Evolutionary conservation across 2,329 filamentous ascomycete species (phyloP).

Genomic region (Claviceps sp.): DNA sequence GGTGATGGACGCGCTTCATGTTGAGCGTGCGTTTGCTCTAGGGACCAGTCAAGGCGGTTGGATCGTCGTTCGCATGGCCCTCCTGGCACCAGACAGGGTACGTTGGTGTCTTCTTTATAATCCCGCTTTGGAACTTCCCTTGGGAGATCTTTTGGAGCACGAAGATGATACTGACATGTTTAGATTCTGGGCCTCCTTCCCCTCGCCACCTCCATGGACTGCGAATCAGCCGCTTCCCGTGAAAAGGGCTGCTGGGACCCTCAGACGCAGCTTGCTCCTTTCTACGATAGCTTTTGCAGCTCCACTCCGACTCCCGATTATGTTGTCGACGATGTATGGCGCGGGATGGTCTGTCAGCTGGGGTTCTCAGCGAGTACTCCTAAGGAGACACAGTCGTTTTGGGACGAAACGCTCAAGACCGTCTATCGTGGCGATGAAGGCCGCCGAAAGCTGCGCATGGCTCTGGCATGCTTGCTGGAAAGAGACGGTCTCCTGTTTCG

Average conservation of each 20-base stretch:
- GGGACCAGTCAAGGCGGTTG: constrained; percentile 41
- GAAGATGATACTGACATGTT: constrained; percentile 1
- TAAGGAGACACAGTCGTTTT: constrained; percentile 26
- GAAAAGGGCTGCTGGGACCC: constrained; percentile 37
- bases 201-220: constrained; percentile 40
- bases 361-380: constrained; percentile 31
- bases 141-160: not conserved
- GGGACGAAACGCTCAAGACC: constrained; percentile 29
- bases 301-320: constrained; percentile 29
- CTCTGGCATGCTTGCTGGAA: constrained; percentile 29
- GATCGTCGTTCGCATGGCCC: constrained; percentile 36
- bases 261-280: constrained; percentile 25
- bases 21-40: constrained; percentile 34
- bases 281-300: constrained; percentile 29
- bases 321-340: constrained; percentile 31
- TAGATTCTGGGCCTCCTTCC: constrained; percentile 34
- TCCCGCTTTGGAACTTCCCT: not conserved
- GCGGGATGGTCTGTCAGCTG: constrained; percentile 28
- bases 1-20: constrained; percentile 36
- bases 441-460: constrained; percentile 32
- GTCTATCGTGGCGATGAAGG: constrained; percentile 37
- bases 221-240: constrained; percentile 32
- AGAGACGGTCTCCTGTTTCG: constrained; percentile 34
- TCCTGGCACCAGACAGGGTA: constrained; percentile 35
- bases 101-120: constrained; percentile 5